Evolutionary conservation across 192 early-diverging fungal species (phyloP), one percentile per base, ranked within the genome.

Genomic region (Gorgonomyces haynaldii): DNA sequence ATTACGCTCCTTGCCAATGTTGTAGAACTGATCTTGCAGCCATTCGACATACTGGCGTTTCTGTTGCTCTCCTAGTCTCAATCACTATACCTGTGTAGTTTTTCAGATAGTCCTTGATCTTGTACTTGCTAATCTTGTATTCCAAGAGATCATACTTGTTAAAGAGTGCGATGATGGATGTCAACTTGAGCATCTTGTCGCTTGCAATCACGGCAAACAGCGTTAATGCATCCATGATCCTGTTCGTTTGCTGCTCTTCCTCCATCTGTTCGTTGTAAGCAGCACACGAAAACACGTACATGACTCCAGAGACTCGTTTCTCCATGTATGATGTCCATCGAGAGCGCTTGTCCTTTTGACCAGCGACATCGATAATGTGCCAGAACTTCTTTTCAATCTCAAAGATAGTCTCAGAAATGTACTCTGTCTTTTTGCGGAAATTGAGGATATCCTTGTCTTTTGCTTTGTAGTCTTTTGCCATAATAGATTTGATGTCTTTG

Each of bases 331-430:
- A n/a, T n/a, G n/a, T n/a, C n/a, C n/a, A n/a, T n/a, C n/a, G n/a
- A n/a, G n/a, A n/a, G n/a, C n/a, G n/a, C n/a, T n/a, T n/a, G n/a
- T n/a, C n/a, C n/a, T n/a, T n/a, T n/a, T n/a, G n/a, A n/a, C n/a
- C n/a, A n/a, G 25, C 29, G 5, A 49, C 46, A 38, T 49, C 46
- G 32, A 35, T 26, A 49, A 49, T 20, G 21, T 49, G 46, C 8
- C 22, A 20, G 31, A 21, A 10, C 2, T 26, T 12, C 28, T 49
- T 49, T 4, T 24, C n/a, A 1, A 49, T 29, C 25, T 35, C 46
- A 19, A 49, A 49, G 5, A 49, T 28, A 17, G 46, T 49, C 19
- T 49, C 46, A 10, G 46, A 49, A 20, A 49, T 34, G 15, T 29
- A 20, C 22, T 49, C 23, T 4, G 46, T 49, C 4, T 26, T 26